These are phyloP conservation scores for Cercospora sp. DNA, from an alignment of 2,329 filamentous ascomycete species.

Conservation along the genomic window DNA sequence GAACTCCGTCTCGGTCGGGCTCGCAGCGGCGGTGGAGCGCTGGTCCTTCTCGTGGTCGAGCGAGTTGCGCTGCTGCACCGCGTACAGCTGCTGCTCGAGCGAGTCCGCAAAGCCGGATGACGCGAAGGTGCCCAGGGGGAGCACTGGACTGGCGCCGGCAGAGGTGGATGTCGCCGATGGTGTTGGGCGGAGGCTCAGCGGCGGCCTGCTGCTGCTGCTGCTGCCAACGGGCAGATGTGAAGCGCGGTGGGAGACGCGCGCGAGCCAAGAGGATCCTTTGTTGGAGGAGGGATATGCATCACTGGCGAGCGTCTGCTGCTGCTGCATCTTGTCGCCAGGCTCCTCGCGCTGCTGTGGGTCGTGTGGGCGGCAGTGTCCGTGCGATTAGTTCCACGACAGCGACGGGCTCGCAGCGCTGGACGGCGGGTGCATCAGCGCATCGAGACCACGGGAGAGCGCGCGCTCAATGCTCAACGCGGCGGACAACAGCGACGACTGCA, in stretches of 20 bases:
- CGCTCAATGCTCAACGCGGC: not conserved
- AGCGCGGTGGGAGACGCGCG: slow-evolving; percentile 35
- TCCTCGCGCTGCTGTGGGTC: slow-evolving; percentile 1
- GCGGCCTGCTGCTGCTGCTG: not conserved
- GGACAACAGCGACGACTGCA: not conserved
- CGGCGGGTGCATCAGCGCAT: slow-evolving; percentile 3
- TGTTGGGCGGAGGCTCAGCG: slow-evolving; percentile 13
- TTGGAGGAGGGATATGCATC: slow-evolving; percentile 8
- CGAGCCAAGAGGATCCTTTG: slow-evolving; percentile 19
- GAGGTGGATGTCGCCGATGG: not conserved
- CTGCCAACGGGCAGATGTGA: slow-evolving; percentile 29
- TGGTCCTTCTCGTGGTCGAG: slow-evolving; percentile 6
- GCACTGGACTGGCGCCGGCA: slow-evolving; percentile 9
- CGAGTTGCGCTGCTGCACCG: slow-evolving; percentile 19
- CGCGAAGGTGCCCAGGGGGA: slow-evolving; percentile 14
- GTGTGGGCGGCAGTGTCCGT: slow-evolving; percentile 1
- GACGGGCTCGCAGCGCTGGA: slow-evolving; percentile 3
- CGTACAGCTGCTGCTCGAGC: slow-evolving; percentile 20
- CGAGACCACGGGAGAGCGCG: not conserved
- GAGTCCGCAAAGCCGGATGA: slow-evolving; percentile 15
- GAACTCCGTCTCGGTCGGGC: slow-evolving; percentile 35
- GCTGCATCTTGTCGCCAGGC: slow-evolving; percentile 8
- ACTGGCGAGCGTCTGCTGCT: slow-evolving; percentile 7
- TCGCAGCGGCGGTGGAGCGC: slow-evolving; percentile 19
- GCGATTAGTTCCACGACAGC: not conserved